These are phyloP conservation scores for Trichoderma virens DNA, from an alignment of 495 filamentous ascomycete species.

Conservation along the genomic window DNA sequence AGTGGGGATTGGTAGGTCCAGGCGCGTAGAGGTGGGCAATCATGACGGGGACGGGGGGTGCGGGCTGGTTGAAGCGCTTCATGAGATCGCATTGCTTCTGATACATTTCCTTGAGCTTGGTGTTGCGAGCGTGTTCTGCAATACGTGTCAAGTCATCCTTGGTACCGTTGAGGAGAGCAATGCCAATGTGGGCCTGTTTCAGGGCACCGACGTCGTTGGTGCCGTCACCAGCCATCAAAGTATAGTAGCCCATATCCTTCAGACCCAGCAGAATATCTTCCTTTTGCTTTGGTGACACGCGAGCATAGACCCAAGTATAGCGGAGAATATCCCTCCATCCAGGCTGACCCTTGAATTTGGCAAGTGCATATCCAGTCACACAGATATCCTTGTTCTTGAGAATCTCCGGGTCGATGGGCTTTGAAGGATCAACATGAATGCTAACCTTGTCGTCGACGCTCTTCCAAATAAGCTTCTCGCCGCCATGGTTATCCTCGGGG, in stretches of 20 bases:
- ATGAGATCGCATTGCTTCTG: slow-evolving; percentile 91
- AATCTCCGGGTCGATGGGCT: slow-evolving; percentile 75
- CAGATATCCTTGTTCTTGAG: slow-evolving; percentile 86
- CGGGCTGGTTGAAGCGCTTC: slow-evolving; percentile 84
- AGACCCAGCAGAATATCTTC: slow-evolving; percentile 95
- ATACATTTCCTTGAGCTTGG: slow-evolving; percentile 97
- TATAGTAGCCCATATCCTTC: slow-evolving; percentile 95
- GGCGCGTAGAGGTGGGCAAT: slow-evolving; percentile 95
- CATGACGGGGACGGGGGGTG: slow-evolving; percentile 77
- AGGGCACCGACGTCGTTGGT: slow-evolving; percentile 97
- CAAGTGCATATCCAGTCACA: slow-evolving; percentile 88
- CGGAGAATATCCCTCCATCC: slow-evolving; percentile 65
- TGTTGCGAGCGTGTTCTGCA: slow-evolving; percentile 82
- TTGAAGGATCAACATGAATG: slow-evolving; percentile 78
- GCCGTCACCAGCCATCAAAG: slow-evolving; percentile 96
- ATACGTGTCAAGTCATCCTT: slow-evolving; percentile 85
- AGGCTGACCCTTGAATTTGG: slow-evolving; percentile 78
- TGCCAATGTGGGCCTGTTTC: slow-evolving; percentile 97
- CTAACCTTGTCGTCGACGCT: slow-evolving; percentile 86
- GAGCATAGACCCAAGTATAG: slow-evolving; percentile 95
- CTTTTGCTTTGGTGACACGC: slow-evolving; percentile 97
- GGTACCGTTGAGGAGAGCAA: slow-evolving; percentile 92
- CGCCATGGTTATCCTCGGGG: slow-evolving; percentile 80
- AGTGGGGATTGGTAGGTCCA: slow-evolving; percentile 88
- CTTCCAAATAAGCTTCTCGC: slow-evolving; percentile 81